These are phyloP conservation scores for Ailanthus altissimus DNA, from an alignment of 345 rosid species.

Conservation along the genomic window DNA sequence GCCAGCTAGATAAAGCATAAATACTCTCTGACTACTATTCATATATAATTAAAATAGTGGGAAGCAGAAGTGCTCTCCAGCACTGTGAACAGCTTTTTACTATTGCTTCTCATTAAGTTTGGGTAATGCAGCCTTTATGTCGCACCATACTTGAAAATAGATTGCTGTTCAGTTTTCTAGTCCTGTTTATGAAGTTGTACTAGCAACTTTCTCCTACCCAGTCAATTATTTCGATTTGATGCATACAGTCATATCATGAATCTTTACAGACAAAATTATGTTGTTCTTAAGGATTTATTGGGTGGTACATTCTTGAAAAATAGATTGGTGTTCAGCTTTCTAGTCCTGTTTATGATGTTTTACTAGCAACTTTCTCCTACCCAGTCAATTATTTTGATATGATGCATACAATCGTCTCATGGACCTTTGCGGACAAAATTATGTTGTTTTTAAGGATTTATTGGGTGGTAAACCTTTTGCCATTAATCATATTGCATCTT, in stretches of 20 bases:
- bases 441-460: not conserved
- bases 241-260: not conserved
- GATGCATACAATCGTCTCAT: not conserved
- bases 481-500: not conserved
- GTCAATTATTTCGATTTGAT: not conserved
- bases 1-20: not conserved
- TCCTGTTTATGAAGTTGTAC: not conserved
- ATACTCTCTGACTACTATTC: not conserved
- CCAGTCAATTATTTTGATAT: not conserved
- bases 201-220: not conserved
- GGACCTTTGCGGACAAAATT: not conserved
- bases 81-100: not conserved
- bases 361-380: not conserved
- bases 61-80: not conserved
- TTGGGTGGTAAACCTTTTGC: not conserved
- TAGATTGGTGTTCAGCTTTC: not conserved
- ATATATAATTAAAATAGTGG: not conserved
- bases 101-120: not conserved
- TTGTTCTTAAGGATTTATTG: not conserved
- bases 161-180: not conserved
- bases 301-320: not conserved
- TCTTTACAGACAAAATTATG: not conserved
- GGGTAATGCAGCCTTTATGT: not conserved
- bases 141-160: not conserved
- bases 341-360: not conserved